Conservation (phyloP, 1,284 basidiomycete genomes). For the Nidula niveotomentosa region DNA sequence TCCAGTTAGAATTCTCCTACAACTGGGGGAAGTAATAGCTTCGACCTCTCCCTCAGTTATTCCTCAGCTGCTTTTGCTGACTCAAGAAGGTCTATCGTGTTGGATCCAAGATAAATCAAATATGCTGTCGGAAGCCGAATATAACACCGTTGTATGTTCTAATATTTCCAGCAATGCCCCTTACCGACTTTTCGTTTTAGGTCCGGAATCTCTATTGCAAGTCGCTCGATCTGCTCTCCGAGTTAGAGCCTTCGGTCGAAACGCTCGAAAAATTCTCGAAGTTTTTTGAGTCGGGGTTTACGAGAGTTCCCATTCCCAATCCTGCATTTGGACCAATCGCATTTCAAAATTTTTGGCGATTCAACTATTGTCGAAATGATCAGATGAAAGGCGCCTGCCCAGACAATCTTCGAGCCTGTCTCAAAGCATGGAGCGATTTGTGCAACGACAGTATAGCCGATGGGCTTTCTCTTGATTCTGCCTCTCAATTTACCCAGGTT, state of each 20-base stretch:
- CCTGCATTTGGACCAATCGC: conserved; percentile 42
- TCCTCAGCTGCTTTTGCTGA: conserved; percentile 27
- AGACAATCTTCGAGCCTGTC: conserved; percentile 31
- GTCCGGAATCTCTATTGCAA: conserved; percentile 43
- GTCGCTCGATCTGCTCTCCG: conserved; percentile 34
- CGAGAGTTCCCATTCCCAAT: conserved; percentile 36
- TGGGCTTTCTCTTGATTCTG: conserved; percentile 30
- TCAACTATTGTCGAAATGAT: conserved; percentile 38
- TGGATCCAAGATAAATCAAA: conserved; percentile 53
- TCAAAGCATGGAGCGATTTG: conserved; percentile 38
- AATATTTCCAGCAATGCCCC: background rate
- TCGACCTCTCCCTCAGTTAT: conserved; percentile 6
- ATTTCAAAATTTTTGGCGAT: conserved; percentile 51
- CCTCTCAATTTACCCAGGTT: conserved; percentile 30
- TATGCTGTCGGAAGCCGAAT: conserved; percentile 38
- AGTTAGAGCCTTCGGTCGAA: conserved; percentile 33
- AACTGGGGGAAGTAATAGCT: background rate
- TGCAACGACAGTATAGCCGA: conserved; percentile 41
- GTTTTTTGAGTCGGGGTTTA: conserved; percentile 48
- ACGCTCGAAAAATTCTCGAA: conserved; percentile 35
- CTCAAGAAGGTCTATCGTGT: conserved; percentile 38
- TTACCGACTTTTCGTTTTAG: conserved; percentile 24
- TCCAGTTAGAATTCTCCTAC: background rate
- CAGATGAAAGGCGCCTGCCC: conserved; percentile 35
- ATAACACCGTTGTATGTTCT: conserved; percentile 45